Evolutionary conservation across 352 stramenopile genomes (phyloP), one percentile per base, ranked within the genome.

Genomic region (Globisporangium yorkense): DNA sequence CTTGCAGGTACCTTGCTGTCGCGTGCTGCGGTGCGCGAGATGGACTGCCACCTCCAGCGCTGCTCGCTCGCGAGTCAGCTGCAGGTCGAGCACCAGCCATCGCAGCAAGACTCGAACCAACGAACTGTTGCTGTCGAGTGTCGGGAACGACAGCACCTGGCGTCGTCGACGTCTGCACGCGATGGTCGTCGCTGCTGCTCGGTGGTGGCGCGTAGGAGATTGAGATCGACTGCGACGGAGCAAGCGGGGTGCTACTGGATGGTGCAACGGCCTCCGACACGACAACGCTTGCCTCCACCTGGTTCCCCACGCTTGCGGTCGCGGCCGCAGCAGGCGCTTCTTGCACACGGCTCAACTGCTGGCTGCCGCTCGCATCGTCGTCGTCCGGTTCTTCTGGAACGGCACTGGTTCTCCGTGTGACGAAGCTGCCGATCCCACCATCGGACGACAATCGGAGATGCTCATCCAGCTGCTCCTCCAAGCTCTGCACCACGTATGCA

Each of bases 401-500:
- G 16, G 55, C 51, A n/a, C 51, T 63, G 6, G 57, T 58, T 10
- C 21, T 46, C 35, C 57, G 43, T 18, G 37, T 54, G 35, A 43
- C 29, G 24, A 29, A 24, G 10, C 20, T 16, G 5, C 18, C 43
- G 43, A 48, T 12, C 20, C 13, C 43, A 9, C 18, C 3, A 16
- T 18, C 18, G 5, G 43, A 29, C 7, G 20, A 13, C n/a, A 15
- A 15, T n/a, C 15, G 47, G n/a, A 18, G 6, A 6, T 50, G 16
- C 16, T 54, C 45, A 10, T 63, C 46, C 24, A 66, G 16, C 29
- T 57, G 65, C 7, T 54, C 49, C 48, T 59, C 43, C 3, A 71
- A 20, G 13, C 27, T 35, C 18, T 47, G 33, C 10, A 70, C 56
- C 10, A 63, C 69, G n/a, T 78, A 65, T 31, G 43, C 45, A 48